Conservation (phyloP, 495 filamentous ascomycete species). For the Tetracladium marchalianum region DNA sequence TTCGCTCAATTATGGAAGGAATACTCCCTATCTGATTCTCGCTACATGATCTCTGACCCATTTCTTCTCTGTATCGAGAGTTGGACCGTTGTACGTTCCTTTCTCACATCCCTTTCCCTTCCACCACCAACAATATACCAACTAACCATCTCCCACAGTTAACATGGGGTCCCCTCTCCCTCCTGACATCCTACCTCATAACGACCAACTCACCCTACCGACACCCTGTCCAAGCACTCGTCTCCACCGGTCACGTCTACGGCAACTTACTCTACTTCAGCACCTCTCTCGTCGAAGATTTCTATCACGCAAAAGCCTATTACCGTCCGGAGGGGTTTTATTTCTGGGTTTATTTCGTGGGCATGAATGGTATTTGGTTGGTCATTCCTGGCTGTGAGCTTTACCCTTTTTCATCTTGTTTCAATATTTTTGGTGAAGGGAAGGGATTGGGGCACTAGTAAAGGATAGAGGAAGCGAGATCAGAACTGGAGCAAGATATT, state of each 20-base stretch:
- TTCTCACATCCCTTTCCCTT: background rate
- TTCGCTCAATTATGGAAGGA: slow-evolving; percentile 56
- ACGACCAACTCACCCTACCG: slow-evolving; percentile 35
- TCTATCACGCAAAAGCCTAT: slow-evolving; percentile 29
- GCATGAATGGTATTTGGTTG: slow-evolving; percentile 49
- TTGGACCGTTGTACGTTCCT: slow-evolving; percentile 33
- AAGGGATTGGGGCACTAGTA: too few relatives aligned
- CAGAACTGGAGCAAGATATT: too few relatives aligned
- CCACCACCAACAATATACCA: background rate
- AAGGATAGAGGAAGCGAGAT: too few relatives aligned
- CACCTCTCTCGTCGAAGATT: slow-evolving; percentile 40
- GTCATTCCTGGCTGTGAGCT: slow-evolving; percentile 40
- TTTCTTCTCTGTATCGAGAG: slow-evolving; percentile 48
- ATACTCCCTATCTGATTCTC: slow-evolving; percentile 47
- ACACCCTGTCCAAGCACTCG: slow-evolving; percentile 41
- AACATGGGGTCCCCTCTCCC: slow-evolving; percentile 46
- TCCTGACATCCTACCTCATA: slow-evolving; percentile 36
- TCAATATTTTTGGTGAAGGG: too few relatives aligned
- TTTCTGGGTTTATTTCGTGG: slow-evolving; percentile 46
- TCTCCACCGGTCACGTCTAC: slow-evolving; percentile 47
- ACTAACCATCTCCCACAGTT: slow-evolving; percentile 16
- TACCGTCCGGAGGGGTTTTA: slow-evolving; percentile 44
- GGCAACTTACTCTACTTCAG: slow-evolving; percentile 47
- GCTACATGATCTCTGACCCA: slow-evolving; percentile 43
- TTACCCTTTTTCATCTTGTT: too few relatives aligned